phyloP scores from a whole-genome alignment of 805 yeast species.

The Metschnikowia gelsemii region DNA sequence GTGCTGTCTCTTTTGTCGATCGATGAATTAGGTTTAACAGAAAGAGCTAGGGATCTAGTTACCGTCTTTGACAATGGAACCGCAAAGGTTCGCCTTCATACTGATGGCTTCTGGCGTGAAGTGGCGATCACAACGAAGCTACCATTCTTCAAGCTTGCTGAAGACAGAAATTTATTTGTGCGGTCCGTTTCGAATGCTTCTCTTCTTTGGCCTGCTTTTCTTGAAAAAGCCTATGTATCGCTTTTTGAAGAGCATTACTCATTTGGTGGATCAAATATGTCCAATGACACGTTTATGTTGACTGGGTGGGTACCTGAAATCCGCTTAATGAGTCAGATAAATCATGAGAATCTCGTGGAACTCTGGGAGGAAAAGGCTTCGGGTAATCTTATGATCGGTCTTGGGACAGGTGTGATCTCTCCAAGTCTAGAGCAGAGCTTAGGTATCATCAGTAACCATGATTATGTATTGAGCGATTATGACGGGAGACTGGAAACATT shows the following conservation, averaged over 20 bases:
- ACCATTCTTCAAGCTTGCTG: slow-evolving; percentile 32
- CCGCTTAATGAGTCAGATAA: slow-evolving; percentile 37
- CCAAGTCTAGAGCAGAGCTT: slow-evolving; percentile 30
- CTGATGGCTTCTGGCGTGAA: slow-evolving; percentile 54
- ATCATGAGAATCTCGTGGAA: slow-evolving; percentile 17
- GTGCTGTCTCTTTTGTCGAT: slow-evolving; percentile 65
- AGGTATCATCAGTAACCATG: slow-evolving; percentile 59
- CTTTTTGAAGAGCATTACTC: slow-evolving; percentile 56
- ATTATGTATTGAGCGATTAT: slow-evolving; percentile 52
- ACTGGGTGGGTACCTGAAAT: slow-evolving; percentile 76
- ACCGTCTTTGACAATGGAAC: slow-evolving; percentile 24
- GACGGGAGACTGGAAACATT: slow-evolving; percentile 2
- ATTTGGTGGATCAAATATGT: slow-evolving; percentile 75
- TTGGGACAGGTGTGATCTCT: slow-evolving; percentile 63
- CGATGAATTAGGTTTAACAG: slow-evolving; percentile 20
- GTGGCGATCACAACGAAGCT: slow-evolving; percentile 48
- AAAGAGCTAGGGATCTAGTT: slow-evolving; percentile 20
- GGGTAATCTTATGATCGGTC: slow-evolving; percentile 50
- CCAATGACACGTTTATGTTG: slow-evolving; percentile 61
- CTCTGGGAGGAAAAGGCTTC: slow-evolving; percentile 27
- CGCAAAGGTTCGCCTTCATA: slow-evolving; percentile 37
- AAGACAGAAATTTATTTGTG: slow-evolving; percentile 31
- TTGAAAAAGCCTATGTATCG: slow-evolving; percentile 75
- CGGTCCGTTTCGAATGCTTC: slow-evolving; percentile 33
- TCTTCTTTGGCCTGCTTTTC: slow-evolving; percentile 64